Base-by-base conservation (phyloP, 2,329 filamentous ascomycete species). In the Cercospora berteroae region DNA sequence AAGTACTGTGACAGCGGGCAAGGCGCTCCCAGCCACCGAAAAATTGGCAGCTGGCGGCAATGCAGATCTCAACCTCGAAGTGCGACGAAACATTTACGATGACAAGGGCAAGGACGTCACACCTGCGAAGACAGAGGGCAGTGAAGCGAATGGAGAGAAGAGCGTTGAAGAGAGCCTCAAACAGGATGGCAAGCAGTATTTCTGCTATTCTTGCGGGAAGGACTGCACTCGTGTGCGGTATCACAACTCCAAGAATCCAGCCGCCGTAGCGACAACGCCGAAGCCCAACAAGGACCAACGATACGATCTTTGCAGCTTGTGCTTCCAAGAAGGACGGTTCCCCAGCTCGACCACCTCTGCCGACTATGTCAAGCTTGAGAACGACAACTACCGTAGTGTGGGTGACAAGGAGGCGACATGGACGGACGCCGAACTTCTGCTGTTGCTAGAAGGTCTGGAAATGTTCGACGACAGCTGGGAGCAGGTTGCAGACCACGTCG, bases 401-500 rank as follows among this genome's bases (percentile, higher is more conserved):
- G 83, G 90, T 2, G 94, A 97, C 74, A 87, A 92, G 62, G 93
- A 97, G 76, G 89, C 92, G 16, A 89, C 93, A 1, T 99, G 95
- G 95, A 91, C 90, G 20, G 94, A 98, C 76, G 89, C 91, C 13
- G 95, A 99, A 80, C 87, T 92, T 13, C 84, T 99, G n/a, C 85
- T 93, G 60, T 86, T 99, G 42, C 86, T 99, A 6, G 95, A 99
- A 79, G 96, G 88, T 8, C 83, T 99, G 59, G 95, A 99, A 81
- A 87, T 90, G 74, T 97, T 94, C 74, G 94, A 98, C 71, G 94
- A 98, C 69, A 93, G 98, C 80, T 99, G 95, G 95, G 90, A 91
- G 66, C 88, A 92, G 74, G 94, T 99, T 72, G 90, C 96, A 1
- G 93, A 94, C 70, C 92, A 97, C 76, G 95, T 99, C 52, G 91